Evolutionary conservation across 2,329 filamentous ascomycete species (phyloP).

Genomic region (Fusarium sp.): DNA sequence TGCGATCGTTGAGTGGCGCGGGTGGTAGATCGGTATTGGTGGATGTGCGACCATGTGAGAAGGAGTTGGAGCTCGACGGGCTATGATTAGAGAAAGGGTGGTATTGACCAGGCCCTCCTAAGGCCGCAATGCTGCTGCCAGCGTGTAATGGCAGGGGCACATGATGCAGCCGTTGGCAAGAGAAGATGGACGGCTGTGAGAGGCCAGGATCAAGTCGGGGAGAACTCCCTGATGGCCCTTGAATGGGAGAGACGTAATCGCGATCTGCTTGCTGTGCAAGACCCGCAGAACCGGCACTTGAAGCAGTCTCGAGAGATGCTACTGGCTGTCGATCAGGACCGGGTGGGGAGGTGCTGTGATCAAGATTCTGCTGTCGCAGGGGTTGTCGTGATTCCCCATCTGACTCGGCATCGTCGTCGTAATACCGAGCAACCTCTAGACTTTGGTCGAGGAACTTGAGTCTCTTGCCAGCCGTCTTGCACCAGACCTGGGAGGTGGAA

Average conservation of each 20-base stretch:
- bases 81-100: conserved; percentile 2
- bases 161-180: neutral
- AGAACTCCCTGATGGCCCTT: conserved; percentile 5
- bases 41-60: neutral
- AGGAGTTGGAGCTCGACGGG: conserved; percentile 6
- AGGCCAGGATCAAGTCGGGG: neutral
- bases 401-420: conserved; percentile 9
- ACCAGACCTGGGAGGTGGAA: conserved; percentile 29
- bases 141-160: neutral
- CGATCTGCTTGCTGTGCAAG: neutral
- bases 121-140: neutral
- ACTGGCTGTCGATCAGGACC: neutral
- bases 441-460: conserved; percentile 33
- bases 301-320: neutral
- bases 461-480: conserved; percentile 27
- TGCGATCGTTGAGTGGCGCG: conserved; percentile 14
- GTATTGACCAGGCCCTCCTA: neutral
- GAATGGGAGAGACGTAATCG: neutral
- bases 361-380: neutral
- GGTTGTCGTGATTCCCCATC: conserved; percentile 7
- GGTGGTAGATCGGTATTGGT: neutral
- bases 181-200: neutral
- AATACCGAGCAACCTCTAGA: neutral
- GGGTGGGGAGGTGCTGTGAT: neutral
- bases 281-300: conserved; percentile 7